Evolutionary conservation across 352 stramenopile species (phyloP).

Genomic region (Globisporangium irregulare): DNA sequence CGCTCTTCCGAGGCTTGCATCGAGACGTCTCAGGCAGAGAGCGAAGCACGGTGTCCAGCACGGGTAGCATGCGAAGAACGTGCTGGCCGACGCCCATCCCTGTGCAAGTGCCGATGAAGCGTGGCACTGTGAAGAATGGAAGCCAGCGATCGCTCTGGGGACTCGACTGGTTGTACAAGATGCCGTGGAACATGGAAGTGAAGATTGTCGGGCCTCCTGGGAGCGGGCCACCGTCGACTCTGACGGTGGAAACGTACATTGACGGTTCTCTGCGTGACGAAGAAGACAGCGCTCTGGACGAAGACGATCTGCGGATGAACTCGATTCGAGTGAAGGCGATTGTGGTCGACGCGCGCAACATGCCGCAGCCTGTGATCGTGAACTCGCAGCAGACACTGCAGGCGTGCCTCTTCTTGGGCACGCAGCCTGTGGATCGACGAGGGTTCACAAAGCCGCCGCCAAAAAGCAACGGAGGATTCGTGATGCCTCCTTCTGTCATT

Average conservation of each 20-base stretch:
- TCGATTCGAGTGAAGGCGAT: slow-evolving; percentile 87
- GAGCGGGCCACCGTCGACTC: slow-evolving; percentile 77
- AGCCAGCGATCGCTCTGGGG: slow-evolving; percentile 76
- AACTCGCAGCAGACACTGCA: slow-evolving; percentile 87
- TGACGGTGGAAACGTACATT: slow-evolving; percentile 89
- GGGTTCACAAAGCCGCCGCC: slow-evolving; percentile 86
- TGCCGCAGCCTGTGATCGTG: slow-evolving; percentile 81
- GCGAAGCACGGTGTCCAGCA: slow-evolving; percentile 29
- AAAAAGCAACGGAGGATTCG: slow-evolving; percentile 84
- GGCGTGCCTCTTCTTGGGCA: slow-evolving; percentile 82
- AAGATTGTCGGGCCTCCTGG: slow-evolving; percentile 86
- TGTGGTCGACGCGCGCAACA: slow-evolving; percentile 85
- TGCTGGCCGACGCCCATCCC: slow-evolving; percentile 78
- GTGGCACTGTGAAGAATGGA: slow-evolving; percentile 56
- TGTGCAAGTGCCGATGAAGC: slow-evolving; percentile 82
- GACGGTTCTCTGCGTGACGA: slow-evolving; percentile 76
- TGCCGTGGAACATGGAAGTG: slow-evolving; percentile 91
- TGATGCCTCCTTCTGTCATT: slow-evolving; percentile 51
- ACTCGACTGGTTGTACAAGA: slow-evolving; percentile 87
- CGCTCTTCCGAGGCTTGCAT: slow-evolving; percentile 79
- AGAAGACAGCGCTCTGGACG: slow-evolving; percentile 58
- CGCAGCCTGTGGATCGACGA: slow-evolving; percentile 79
- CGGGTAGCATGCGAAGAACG: slow-evolving; percentile 36
- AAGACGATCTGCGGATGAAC: slow-evolving; percentile 83
- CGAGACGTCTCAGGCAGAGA: slow-evolving; percentile 74